Base-by-base conservation (phyloP, 208 protist genomes). In the Wallacemonas rigidus region DNA sequence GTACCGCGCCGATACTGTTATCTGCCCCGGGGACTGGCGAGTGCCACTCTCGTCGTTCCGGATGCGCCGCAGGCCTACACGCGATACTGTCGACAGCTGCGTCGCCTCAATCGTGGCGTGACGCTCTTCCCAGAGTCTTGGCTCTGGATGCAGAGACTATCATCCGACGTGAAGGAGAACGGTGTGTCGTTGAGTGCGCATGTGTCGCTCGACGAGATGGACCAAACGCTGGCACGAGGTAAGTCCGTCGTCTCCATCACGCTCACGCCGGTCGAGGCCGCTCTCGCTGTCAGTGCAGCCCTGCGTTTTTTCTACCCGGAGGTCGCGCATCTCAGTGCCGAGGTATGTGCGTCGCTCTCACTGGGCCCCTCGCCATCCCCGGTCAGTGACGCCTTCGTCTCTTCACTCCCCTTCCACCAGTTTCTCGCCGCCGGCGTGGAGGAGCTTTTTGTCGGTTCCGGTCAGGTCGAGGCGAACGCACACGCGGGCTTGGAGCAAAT, bases 401-500 rank as follows among this genome's bases (percentile, higher is more conserved):
- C 47, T 0, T 73, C 80, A 14, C 55, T 94, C 7, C 92, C 89
- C 2, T 55, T 95, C 14, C 61, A 64, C 0, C 51, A 75, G 15
- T 84, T 82, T 62, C 63, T 95, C 55, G 57, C 65, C 2, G 48
- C 67, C 45, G 92, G 92, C 0, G 69, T 95, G 6, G 89, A 97
- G 79, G 73, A 62, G 0, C 41, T 88, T 9, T 92, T 87, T 69
- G 14, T 41, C 2, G 41, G 43, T 3, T 61, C 71, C 17, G 69
- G 74, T 11, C 76, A 38, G 6, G 40, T 35, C 4, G 73, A 80
- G 61, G n/a, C 58, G 38, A 51, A 75, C 61, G 67, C 79, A 4
- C 92, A 97, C 69, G 54, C 72, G 39, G 87, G 80, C 40, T 63
- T 95, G 36, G 90, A 95, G 75, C 85, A 94, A 60, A 60, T 97